Conservation (phyloP, 805 yeast genomes). For the Barnettozyma sucrosica region DNA sequence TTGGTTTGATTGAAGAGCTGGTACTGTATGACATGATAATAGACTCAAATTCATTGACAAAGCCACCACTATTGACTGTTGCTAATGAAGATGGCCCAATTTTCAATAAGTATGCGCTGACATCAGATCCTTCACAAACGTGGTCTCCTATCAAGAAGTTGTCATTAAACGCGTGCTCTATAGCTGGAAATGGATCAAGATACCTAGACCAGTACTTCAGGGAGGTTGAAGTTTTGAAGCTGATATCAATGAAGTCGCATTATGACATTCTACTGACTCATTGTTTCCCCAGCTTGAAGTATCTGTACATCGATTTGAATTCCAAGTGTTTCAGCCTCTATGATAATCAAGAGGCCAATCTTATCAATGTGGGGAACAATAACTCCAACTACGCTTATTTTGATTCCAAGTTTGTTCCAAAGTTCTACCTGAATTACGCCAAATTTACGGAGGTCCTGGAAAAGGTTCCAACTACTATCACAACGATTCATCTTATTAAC, state of each 20-base stretch:
- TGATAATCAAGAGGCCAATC: slow-evolving; percentile 13
- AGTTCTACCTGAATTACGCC: slow-evolving; percentile 21
- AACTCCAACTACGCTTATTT: slow-evolving; percentile 25
- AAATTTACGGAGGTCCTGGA: slow-evolving; percentile 18
- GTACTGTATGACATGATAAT: slow-evolving; percentile 42
- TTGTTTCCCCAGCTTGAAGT: slow-evolving; percentile 34
- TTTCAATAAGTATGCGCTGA: slow-evolving; percentile 16
- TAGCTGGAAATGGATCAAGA: slow-evolving; percentile 33
- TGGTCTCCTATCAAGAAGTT: slow-evolving; percentile 33
- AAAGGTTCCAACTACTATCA: slow-evolving; percentile 15
- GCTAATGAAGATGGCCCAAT: slow-evolving; percentile 22
- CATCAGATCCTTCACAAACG: slow-evolving; percentile 9
- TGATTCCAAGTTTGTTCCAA: slow-evolving; percentile 26
- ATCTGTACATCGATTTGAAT: slow-evolving; percentile 41
- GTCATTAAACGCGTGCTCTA: slow-evolving; percentile 29
- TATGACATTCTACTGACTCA: slow-evolving; percentile 46
- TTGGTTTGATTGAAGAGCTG: slow-evolving; percentile 40
- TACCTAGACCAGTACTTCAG: slow-evolving; percentile 35
- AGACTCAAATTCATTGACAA: slow-evolving; percentile 35
- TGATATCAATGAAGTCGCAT: slow-evolving; percentile 36
- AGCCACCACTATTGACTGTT: slow-evolving; percentile 20
- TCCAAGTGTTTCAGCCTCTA: slow-evolving; percentile 37
- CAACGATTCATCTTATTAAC: slow-evolving; percentile 17
- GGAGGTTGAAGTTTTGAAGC: slow-evolving; percentile 32
- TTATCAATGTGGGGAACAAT: slow-evolving; percentile 17